Evolutionary conservation across 2,329 filamentous ascomycete genomes (phyloP).

Genomic region (Colletotrichum sp.): DNA sequence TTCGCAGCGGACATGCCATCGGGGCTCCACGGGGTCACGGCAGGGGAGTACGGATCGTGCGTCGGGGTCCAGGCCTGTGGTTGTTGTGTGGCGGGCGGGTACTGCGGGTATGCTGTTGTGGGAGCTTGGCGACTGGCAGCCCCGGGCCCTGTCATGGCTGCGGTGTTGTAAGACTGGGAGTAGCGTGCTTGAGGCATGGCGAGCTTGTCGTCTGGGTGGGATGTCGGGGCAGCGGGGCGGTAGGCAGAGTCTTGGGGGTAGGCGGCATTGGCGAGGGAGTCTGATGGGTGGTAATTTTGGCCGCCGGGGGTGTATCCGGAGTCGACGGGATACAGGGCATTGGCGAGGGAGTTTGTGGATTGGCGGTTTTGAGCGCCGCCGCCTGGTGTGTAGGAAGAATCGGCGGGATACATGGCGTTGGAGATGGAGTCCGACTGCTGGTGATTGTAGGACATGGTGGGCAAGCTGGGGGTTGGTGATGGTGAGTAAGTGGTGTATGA

Average conservation of each 20-base stretch:
- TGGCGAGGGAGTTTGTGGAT: conserved; percentile 6
- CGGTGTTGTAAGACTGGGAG: conserved; percentile 10
- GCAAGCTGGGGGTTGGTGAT: neutral
- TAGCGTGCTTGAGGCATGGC: conserved; percentile 14
- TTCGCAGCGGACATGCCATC: conserved; percentile 19
- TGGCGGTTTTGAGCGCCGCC: neutral
- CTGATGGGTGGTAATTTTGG: neutral
- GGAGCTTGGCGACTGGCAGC: neutral
- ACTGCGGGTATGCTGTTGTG: neutral
- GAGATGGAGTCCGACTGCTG: conserved; percentile 7
- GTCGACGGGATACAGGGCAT: conserved; percentile 19
- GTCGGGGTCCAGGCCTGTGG: neutral
- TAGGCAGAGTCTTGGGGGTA: conserved; percentile 20
- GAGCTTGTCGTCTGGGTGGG: conserved; percentile 15
- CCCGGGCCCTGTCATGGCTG: neutral
- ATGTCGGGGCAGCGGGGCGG: conserved; percentile 3
- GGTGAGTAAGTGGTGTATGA: neutral
- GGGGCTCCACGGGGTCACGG: conserved; percentile 16
- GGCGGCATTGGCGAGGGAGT: conserved; percentile 18
- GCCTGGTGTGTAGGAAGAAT: conserved; percentile 1
- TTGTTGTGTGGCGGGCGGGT: neutral
- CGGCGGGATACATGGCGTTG: conserved; percentile 4
- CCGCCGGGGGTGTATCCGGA: conserved; percentile 9
- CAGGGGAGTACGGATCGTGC: conserved; percentile 2
- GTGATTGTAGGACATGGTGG: conserved; percentile 12